Conservation (phyloP, 257 asterid genomes). For the Datura wrightii region DNA sequence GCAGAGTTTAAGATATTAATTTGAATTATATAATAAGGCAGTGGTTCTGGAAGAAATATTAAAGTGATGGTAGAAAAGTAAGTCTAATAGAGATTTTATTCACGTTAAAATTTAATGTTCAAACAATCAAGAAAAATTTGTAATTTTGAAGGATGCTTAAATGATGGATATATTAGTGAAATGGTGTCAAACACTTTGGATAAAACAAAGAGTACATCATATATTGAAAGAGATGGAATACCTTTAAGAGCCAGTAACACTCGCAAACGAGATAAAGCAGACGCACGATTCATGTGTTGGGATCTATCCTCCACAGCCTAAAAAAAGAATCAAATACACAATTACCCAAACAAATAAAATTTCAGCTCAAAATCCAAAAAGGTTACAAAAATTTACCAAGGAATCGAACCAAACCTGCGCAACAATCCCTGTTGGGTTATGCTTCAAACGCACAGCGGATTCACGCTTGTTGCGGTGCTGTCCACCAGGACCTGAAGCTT, state of each 20-base stretch:
- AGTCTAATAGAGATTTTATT: too few species aligned
- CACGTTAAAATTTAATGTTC: not conserved
- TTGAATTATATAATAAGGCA: not conserved
- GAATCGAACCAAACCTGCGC: slow-evolving; percentile 59
- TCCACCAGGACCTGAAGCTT: slow-evolving; percentile 95
- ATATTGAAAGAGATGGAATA: slow-evolving; percentile 27
- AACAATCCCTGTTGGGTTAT: slow-evolving; percentile 79
- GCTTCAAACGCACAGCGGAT: slow-evolving; percentile 97
- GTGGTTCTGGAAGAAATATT: too few species aligned
- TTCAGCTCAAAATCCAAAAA: not conserved
- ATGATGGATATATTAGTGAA: not conserved
- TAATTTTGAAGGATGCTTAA: not conserved
- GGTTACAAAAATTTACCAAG: not conserved
- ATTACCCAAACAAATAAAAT: not conserved
- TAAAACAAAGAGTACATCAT: not conserved
- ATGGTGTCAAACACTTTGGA: not conserved
- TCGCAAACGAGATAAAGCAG: slow-evolving; percentile 83
- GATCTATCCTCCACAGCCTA: slow-evolving; percentile 97
- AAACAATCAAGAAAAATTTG: not conserved
- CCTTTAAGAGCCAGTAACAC: slow-evolving; percentile 83
- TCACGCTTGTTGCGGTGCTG: slow-evolving; percentile 99
- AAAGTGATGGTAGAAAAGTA: too few species aligned
- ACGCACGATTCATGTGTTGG: slow-evolving; percentile 87
- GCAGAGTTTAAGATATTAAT: not conserved
- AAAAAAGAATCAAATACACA: slow-evolving; percentile 35